A percentile compares a stretch with the other conserved stretches of the same genome.
Evolutionary conservation across 192 early-diverging fungal genomes (phyloP).

Genomic region (Mortierella antarctica): DNA sequence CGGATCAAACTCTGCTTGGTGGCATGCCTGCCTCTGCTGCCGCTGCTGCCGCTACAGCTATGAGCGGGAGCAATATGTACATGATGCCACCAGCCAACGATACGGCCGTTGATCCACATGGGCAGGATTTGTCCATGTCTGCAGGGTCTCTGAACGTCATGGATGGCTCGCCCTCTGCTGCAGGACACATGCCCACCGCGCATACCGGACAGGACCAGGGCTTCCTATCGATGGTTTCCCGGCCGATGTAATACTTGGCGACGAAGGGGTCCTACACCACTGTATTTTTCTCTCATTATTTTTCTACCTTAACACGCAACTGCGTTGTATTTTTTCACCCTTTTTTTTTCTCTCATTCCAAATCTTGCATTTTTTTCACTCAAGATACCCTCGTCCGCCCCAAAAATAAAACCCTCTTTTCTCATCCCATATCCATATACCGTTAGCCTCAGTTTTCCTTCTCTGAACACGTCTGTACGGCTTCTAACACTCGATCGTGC

Average conservation of each 20-base stretch:
- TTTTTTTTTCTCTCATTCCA: neutral
- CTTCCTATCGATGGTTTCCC: neutral
- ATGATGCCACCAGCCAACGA: constrained; percentile 1
- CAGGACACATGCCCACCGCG: no score
- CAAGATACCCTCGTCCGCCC: no score
- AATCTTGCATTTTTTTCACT: no score
- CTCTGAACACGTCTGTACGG: no score
- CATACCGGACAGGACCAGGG: neutral
- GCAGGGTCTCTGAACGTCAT: constrained; percentile 6
- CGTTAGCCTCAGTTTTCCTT: no score
- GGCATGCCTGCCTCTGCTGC: neutral
- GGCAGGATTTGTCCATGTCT: neutral
- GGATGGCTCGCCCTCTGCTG: neutral
- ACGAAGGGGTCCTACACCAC: neutral
- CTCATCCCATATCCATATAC: no score
- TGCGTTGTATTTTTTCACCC: neutral
- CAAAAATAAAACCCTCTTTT: no score
- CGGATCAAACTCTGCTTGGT: neutral
- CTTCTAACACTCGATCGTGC: no score
- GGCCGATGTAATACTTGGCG: neutral
- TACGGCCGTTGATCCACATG: neutral
- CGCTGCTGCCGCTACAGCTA: neutral
- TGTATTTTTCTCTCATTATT: neutral
- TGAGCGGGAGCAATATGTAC: constrained; percentile 1
- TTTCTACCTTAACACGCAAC: neutral